phyloP scores from a whole-genome alignment of 257 asterid species.

The Lycium ferocissimum region DNA sequence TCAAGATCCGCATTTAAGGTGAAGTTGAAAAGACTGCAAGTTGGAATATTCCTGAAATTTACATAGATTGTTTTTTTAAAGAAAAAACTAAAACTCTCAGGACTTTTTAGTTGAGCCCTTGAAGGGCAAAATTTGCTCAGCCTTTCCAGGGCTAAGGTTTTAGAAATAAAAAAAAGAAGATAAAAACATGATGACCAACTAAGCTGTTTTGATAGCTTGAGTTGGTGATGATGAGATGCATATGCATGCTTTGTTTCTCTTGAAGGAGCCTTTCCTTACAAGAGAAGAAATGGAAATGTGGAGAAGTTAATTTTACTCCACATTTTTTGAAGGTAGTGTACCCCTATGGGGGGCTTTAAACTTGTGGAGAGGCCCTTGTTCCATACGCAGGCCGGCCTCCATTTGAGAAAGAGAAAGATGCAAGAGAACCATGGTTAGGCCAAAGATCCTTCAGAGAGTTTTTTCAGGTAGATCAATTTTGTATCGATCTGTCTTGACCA shows the following conservation, averaged over 20 bases:
- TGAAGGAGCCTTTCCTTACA: constrained; percentile 76
- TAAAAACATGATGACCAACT: constrained; percentile 40
- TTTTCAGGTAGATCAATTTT: constrained; percentile 31
- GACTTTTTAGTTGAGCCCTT: constrained; percentile 9
- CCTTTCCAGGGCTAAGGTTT: constrained; percentile 55
- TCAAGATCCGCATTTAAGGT: constrained; percentile 42
- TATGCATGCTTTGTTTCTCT: constrained; percentile 58
- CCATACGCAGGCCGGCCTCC: constrained; percentile 55
- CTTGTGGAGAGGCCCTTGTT: constrained; percentile 49
- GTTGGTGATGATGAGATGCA: constrained; percentile 53
- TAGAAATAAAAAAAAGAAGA: neutral
- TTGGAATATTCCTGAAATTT: constrained; percentile 15
- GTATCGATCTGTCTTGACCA: constrained; percentile 47
- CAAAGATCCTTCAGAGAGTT: constrained; percentile 57
- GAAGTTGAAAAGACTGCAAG: constrained; percentile 43
- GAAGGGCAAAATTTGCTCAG: constrained; percentile 35
- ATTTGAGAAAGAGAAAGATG: constrained; percentile 32
- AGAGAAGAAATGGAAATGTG: constrained; percentile 48
- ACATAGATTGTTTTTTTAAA: neutral
- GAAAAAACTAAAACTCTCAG: neutral
- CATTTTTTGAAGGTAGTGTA: constrained; percentile 40
- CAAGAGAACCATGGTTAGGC: constrained; percentile 92
- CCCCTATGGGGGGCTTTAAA: constrained; percentile 67
- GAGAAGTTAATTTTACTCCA: constrained; percentile 39
- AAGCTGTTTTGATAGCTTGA: constrained; percentile 42